Conservation (phyloP, 2,329 filamentous ascomycete species). For the Paramyrothecium sp. region DNA sequence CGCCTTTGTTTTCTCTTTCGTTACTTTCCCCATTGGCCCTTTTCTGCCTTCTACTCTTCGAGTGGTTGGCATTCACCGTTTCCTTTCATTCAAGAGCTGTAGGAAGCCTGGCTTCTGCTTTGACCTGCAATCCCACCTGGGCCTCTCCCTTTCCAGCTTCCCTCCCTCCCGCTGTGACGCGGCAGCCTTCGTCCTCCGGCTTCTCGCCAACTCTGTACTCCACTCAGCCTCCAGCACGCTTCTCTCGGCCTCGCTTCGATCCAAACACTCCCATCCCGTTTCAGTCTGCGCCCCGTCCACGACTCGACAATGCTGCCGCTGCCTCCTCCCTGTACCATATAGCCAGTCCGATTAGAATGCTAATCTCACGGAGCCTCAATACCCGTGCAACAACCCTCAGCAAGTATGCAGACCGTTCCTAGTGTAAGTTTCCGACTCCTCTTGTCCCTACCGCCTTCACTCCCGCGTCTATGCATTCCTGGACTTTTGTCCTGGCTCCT, state of each 20-base stretch:
- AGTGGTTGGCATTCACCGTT: background rate
- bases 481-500: too few species aligned
- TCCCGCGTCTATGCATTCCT: too few species aligned
- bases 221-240: background rate
- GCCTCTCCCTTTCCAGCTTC: background rate
- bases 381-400: conserved; percentile 37
- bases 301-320: conserved; percentile 25
- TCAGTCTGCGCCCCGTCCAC: background rate
- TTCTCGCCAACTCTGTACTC: background rate
- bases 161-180: background rate
- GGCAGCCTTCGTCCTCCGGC: background rate
- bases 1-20: background rate
- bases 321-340: conserved; percentile 22
- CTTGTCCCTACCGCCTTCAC: background rate
- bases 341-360: conserved; percentile 32
- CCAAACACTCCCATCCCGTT: background rate
- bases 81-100: background rate
- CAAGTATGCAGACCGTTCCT: conserved; percentile 54
- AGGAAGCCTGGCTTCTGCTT: background rate
- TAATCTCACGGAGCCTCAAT: conserved; percentile 29
- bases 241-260: background rate
- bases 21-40: background rate
- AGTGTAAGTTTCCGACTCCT: conserved; percentile 36
- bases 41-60: background rate
- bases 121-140: background rate